Evolutionary conservation across 2,329 filamentous ascomycete species (phyloP), one percentile per base, ranked within the genome.

Genomic region (Fonsecaea pedrosoi): DNA sequence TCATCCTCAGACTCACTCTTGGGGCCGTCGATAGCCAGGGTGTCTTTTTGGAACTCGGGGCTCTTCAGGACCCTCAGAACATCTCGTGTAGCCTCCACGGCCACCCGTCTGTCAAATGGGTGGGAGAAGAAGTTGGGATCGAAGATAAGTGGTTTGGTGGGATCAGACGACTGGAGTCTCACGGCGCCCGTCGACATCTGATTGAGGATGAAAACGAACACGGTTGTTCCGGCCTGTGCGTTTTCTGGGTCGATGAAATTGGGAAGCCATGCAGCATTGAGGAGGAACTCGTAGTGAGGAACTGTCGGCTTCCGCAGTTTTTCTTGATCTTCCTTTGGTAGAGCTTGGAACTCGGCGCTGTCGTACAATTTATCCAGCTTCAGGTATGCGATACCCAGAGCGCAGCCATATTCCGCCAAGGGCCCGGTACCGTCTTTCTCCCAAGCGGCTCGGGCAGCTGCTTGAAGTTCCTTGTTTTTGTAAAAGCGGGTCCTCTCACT

Each of bases 251-350:
- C 67, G 37, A 71, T 38, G 34, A 73, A 73, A 34, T 68, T 59
- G 7, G 72, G 64, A 12, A 70, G 25, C 35, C 59, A 60, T n/a
- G 61, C 48, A 9, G 21, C 67, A 37, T 69, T 69, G 15, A 71
- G 42, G 8, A 83, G 63, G 15, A 89, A 74, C 70, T 90, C 87
- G 69, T 82, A 88, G 56, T 85, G 81, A 0, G 88, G 87, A 1
- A 89, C 80, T 0, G 83, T 86, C 13, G 81, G 78, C 21, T 78
- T 78, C 53, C 73, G 74, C 0, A 89, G 73, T 67, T 81, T 83
- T 0, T 76, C 73, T 70, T 84, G 80, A 9, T 81, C 77, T 0
- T 77, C 63, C 0, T 69, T 62, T 0, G 85, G 81, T 0, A 90
- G 77, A 1, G 75, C 80, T 48, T 82, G 74, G 73, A 86, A 88